phyloP scores from a whole-genome alignment of 1,139 yeast genomes.

The Yamadazyma spencermartinsiae region DNA sequence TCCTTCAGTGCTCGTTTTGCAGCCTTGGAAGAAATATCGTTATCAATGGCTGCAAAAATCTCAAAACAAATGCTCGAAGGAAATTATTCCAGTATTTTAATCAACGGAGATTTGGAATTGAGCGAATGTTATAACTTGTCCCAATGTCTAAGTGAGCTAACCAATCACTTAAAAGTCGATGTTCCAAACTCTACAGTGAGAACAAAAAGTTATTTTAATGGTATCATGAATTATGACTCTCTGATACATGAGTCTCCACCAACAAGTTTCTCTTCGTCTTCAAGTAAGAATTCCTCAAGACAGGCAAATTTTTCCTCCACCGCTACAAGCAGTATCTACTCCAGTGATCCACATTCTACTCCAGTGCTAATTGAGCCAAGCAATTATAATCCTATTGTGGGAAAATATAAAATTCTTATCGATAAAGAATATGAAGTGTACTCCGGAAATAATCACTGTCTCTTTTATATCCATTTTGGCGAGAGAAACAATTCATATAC shows the following conservation, averaged over 20 bases:
- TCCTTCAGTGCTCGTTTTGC: constrained; percentile 48
- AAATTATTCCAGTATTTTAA: constrained; percentile 36
- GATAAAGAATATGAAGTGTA: not conserved
- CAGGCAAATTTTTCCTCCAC: not conserved
- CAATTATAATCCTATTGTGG: constrained; percentile 9
- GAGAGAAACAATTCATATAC: constrained; percentile 29
- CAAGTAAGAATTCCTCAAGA: not conserved
- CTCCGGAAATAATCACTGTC: constrained; percentile 10
- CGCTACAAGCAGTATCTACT: not conserved
- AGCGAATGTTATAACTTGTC: constrained; percentile 15
- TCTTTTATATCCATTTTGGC: constrained; percentile 56
- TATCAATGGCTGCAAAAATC: constrained; percentile 20
- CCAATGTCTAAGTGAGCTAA: constrained; percentile 14
- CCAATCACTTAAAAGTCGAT: constrained; percentile 15
- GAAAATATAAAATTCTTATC: constrained; percentile 9
- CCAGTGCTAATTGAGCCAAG: constrained; percentile 9
- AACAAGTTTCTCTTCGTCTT: too few relatives aligned
- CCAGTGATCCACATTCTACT: not conserved
- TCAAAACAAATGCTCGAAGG: constrained; percentile 24
- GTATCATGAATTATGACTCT: too few relatives aligned
- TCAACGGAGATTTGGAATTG: constrained; percentile 48
- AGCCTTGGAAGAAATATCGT: constrained; percentile 28
- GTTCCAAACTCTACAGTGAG: not conserved
- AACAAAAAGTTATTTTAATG: too few relatives aligned
- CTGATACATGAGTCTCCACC: too few relatives aligned